A percentile compares a stretch with the other conserved stretches of the same genome.
phyloP scores from a whole-genome alignment of 768 basidiomycete genomes.

The Filobasidium wieringae region DNA sequence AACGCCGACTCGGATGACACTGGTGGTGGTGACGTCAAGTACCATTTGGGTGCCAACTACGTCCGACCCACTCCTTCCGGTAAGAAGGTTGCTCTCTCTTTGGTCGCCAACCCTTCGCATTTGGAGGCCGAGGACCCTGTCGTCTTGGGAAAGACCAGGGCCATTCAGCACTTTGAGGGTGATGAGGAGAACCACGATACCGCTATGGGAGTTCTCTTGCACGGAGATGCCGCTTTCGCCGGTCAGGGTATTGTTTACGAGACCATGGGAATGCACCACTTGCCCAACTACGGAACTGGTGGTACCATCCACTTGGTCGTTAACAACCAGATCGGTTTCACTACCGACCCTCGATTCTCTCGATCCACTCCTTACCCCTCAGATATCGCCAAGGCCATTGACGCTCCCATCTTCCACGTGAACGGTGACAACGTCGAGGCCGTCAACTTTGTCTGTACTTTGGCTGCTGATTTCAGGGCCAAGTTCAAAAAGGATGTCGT shows the following conservation, averaged over 20 bases:
- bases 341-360: constrained; percentile 92
- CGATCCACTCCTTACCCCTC: constrained; percentile 97
- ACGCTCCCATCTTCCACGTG: constrained; percentile 97
- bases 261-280: constrained; percentile 94
- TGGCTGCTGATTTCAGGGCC: constrained; percentile 94
- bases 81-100: constrained; percentile 91
- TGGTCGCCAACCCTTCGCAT: constrained; percentile 98
- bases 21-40: constrained; percentile 95
- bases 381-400: constrained; percentile 96
- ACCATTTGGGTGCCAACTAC: constrained; percentile 95
- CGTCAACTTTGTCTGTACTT: constrained; percentile 94
- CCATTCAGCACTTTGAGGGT: constrained; percentile 83
- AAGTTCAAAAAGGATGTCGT: constrained; percentile 99
- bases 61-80: constrained; percentile 94
- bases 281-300: constrained; percentile 90
- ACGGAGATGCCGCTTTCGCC: constrained; percentile 97
- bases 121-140: constrained; percentile 94
- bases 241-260: constrained; percentile 98
- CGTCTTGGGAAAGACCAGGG: constrained; percentile 97
- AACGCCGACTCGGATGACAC: constrained; percentile 55
- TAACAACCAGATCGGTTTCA: constrained; percentile 99
- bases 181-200: constrained; percentile 68
- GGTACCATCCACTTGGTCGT: constrained; percentile 97
- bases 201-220: constrained; percentile 89
- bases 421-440: constrained; percentile 98